Conservation (phyloP, 1,284 basidiomycete genomes). For the Anthracocystis setariae region DNA sequence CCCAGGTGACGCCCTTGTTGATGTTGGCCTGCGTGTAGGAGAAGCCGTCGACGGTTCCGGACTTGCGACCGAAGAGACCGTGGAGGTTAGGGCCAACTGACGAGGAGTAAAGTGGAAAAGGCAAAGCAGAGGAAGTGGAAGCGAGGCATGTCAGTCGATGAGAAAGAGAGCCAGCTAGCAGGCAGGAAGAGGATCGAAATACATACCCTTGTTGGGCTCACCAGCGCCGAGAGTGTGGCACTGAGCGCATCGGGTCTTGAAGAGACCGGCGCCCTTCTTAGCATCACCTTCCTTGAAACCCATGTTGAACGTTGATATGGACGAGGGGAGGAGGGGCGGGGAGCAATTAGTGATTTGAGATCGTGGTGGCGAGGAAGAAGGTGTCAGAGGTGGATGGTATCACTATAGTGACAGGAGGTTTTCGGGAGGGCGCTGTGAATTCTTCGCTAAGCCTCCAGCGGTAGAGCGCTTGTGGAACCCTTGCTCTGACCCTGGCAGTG, state of each 20-base stretch:
- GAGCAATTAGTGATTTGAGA: constrained; percentile 2
- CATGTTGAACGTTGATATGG: constrained; percentile 40
- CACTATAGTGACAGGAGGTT: constrained; percentile 13
- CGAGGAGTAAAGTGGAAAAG: constrained; percentile 1
- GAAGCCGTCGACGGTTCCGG: constrained; percentile 86
- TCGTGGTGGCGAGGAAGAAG: constrained; percentile 9
- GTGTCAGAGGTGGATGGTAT: neutral
- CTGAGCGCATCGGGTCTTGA: constrained; percentile 89
- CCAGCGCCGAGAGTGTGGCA: constrained; percentile 91
- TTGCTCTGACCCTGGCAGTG: constrained; percentile 6
- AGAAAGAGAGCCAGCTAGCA: neutral
- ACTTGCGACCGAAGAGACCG: constrained; percentile 86
- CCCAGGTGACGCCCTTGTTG: constrained; percentile 84
- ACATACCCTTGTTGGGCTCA: constrained; percentile 77
- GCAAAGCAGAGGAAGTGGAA: neutral
- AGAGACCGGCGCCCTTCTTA: constrained; percentile 64
- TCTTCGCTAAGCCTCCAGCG: constrained; percentile 13
- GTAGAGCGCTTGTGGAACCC: neutral
- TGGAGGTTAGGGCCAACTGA: constrained; percentile 92
- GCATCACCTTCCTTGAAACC: constrained; percentile 59
- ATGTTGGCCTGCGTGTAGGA: constrained; percentile 95
- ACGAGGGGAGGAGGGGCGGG: neutral
- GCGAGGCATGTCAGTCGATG: neutral
- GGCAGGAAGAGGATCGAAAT: neutral
- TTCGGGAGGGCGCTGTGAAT: constrained; percentile 4